Evolutionary conservation across 192 early-diverging fungal genomes (phyloP).

Genomic region (Lunasporangiospora selenospora): DNA sequence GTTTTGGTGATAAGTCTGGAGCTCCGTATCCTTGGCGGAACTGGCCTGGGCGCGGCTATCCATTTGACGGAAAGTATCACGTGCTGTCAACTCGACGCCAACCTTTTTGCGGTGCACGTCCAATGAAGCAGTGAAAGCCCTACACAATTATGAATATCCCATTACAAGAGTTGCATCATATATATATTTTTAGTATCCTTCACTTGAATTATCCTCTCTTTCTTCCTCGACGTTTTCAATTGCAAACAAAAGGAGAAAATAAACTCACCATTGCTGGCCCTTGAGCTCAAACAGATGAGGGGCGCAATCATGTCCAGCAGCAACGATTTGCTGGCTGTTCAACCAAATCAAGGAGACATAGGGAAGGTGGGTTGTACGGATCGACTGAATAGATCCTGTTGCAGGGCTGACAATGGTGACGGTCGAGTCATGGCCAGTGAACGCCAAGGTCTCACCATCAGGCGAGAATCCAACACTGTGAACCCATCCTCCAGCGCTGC

Average conservation of each 20-base stretch:
- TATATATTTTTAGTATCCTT: too few species aligned
- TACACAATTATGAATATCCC: constrained; percentile 16
- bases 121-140: constrained; percentile 69
- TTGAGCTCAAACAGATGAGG: constrained; percentile 80
- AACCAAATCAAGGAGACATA: constrained; percentile 80
- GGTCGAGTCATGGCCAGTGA: constrained; percentile 86
- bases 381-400: constrained; percentile 58
- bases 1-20: constrained; percentile 93
- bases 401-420: constrained; percentile 79
- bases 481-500: constrained; percentile 85
- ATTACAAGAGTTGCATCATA: too few species aligned
- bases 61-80: constrained; percentile 91
- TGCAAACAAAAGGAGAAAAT: too few species aligned
- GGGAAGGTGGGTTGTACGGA: constrained; percentile 75
- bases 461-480: constrained; percentile 94
- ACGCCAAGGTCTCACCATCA: constrained; percentile 85
- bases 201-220: too few species aligned
- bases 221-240: too few species aligned
- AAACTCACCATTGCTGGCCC: constrained; percentile 62
- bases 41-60: constrained; percentile 78
- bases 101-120: constrained; percentile 82
- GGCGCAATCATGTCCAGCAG: constrained; percentile 92
- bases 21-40: constrained; percentile 67
- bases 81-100: constrained; percentile 69
- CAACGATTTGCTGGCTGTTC: constrained; percentile 79